Percentiles rank a stretch among this genome's conserved stretches.
Conservation (phyloP, 257 asterid species). For the Rubia yunnanensis region DNA sequence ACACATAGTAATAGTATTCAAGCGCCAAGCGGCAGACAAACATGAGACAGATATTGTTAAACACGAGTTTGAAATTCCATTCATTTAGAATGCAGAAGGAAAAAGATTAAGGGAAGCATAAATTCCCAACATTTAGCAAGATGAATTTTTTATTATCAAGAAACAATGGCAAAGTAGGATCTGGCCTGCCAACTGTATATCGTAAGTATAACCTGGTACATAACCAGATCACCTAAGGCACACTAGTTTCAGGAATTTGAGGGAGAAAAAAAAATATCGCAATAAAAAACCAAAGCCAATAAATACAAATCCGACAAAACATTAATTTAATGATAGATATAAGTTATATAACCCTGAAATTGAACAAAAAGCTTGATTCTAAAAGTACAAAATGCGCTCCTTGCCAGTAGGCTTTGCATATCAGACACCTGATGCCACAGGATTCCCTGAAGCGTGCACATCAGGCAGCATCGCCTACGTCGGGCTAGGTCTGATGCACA, state of each 20-base stretch:
- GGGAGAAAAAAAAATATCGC: too few relatives aligned
- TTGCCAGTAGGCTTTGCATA: too few relatives aligned
- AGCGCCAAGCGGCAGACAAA: background rate
- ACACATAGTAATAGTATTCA: background rate
- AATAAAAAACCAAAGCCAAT: too few relatives aligned
- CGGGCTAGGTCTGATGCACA: too few relatives aligned
- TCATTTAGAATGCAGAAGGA: background rate
- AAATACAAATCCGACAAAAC: background rate
- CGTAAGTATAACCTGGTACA: background rate
- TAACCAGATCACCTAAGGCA: background rate
- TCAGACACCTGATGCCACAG: too few relatives aligned
- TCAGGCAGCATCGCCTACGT: too few relatives aligned
- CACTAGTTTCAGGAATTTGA: background rate
- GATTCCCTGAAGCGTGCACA: too few relatives aligned
- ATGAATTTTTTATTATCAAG: background rate
- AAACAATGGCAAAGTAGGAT: background rate
- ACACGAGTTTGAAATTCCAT: background rate
- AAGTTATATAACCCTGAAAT: background rate
- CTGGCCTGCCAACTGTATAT: background rate
- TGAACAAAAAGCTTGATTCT: too few relatives aligned
- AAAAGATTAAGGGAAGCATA: background rate
- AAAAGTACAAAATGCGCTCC: too few relatives aligned
- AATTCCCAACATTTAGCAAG: background rate
- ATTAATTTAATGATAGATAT: background rate
- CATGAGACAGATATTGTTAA: background rate